Conservation (phyloP, 2,329 filamentous ascomycete genomes). For the Pseudopyrenochaeta lycopersici region DNA sequence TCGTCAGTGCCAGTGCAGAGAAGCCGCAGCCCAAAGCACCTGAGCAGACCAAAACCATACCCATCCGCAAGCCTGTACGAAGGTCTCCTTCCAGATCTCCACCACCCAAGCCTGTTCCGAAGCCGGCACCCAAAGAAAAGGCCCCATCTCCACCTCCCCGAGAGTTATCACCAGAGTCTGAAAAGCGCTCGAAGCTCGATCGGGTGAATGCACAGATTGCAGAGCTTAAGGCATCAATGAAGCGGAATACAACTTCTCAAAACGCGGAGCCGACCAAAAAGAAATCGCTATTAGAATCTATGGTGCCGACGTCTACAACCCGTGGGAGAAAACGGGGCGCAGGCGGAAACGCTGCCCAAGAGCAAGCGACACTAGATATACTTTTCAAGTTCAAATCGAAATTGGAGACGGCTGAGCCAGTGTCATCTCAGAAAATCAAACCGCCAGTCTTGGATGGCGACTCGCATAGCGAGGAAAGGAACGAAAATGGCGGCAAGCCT, state of each 20-base stretch:
- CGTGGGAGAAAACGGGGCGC: slow-evolving; percentile 74
- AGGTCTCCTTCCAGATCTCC: slow-evolving; percentile 37
- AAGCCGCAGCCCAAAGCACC: slow-evolving; percentile 51
- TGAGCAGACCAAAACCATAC: slow-evolving; percentile 36
- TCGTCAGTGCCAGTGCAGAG: slow-evolving; percentile 63
- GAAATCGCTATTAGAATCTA: slow-evolving; percentile 72
- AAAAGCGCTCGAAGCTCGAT: slow-evolving; percentile 62
- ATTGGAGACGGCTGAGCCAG: slow-evolving; percentile 60
- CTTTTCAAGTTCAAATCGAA: slow-evolving; percentile 83
- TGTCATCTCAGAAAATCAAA: slow-evolving; percentile 50
- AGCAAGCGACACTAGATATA: slow-evolving; percentile 67
- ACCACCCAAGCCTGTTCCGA: slow-evolving; percentile 27
- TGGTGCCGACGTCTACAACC: slow-evolving; percentile 77
- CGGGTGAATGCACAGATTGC: slow-evolving; percentile 82
- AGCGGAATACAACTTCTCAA: slow-evolving; percentile 61
- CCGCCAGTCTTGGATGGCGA: slow-evolving; percentile 25
- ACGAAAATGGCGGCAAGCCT: slow-evolving; percentile 5
- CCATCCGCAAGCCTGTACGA: slow-evolving; percentile 40
- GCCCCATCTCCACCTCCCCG: slow-evolving; percentile 37
- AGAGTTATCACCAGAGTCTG: slow-evolving; percentile 52
- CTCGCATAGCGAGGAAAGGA: slow-evolving; percentile 19
- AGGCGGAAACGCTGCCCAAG: slow-evolving; percentile 62
- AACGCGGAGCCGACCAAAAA: slow-evolving; percentile 53
- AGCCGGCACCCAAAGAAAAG: slow-evolving; percentile 25
- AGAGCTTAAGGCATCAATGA: slow-evolving; percentile 82